Conservation (phyloP, 106 monocot species). For the Apostasia ramifera region DNA sequence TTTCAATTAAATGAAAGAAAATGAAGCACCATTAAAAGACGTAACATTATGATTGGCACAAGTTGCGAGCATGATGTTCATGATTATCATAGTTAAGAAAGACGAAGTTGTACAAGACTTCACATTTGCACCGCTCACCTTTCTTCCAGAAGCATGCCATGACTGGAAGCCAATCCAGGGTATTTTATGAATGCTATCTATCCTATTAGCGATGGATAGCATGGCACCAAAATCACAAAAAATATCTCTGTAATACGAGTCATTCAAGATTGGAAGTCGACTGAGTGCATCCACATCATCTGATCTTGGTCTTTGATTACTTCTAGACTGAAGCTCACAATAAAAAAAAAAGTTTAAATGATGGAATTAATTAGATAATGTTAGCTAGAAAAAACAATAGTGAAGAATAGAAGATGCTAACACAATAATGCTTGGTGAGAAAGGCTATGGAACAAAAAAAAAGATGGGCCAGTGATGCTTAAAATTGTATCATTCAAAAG, state of each 20-base stretch:
- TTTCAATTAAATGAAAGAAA: background rate
- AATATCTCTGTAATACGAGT: constrained; percentile 55
- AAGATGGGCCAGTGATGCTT: too few relatives aligned
- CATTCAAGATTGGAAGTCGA: constrained; percentile 64
- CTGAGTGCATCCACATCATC: constrained; percentile 83
- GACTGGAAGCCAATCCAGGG: constrained; percentile 99
- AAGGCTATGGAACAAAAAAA: too few relatives aligned
- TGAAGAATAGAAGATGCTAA: too few relatives aligned
- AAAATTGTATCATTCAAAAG: too few relatives aligned
- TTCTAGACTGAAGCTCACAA: constrained; percentile 50
- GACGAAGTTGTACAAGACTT: background rate
- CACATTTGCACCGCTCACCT: constrained; percentile 28
- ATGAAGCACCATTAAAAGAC: background rate
- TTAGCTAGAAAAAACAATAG: too few relatives aligned
- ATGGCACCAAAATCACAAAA: constrained; percentile 88
- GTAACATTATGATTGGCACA: background rate
- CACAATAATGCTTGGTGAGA: too few relatives aligned
- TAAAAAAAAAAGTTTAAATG: background rate
- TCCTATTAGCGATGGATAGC: constrained; percentile 75
- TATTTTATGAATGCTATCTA: constrained; percentile 75
- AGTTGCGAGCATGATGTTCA: background rate
- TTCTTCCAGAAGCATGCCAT: constrained; percentile 74
- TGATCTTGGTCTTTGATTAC: constrained; percentile 50
- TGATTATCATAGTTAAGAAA: constrained; percentile 4
- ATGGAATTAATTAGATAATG: too few relatives aligned